A percentile compares a stretch with the other conserved stretches of the same genome.
Conservation (phyloP, 2,329 filamentous ascomycete species). For the Ophiocordyceps camponoti-leonardi region DNA sequence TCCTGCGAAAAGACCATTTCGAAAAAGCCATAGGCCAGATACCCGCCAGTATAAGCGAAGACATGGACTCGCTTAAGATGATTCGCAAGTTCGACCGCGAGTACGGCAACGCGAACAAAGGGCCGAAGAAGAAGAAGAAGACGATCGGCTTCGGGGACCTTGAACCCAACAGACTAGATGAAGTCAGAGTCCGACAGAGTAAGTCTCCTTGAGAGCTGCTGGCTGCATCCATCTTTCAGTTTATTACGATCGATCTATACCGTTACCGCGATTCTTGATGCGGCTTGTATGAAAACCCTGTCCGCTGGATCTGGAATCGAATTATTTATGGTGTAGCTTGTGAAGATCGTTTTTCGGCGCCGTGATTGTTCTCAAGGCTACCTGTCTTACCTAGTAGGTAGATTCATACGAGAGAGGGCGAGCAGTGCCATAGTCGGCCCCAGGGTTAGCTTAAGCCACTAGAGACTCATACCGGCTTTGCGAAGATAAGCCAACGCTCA, state of each 20-base stretch:
- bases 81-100: slow-evolving; percentile 94
- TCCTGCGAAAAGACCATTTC: slow-evolving; percentile 54
- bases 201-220: not conserved
- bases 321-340: not conserved
- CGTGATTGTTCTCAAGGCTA: not conserved
- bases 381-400: too few species aligned
- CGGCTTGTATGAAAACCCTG: not conserved
- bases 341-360: not conserved
- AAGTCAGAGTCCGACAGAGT: slow-evolving; percentile 23
- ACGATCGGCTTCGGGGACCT: slow-evolving; percentile 42
- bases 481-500: too few species aligned
- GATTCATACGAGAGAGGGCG: not conserved
- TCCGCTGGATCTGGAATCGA: not conserved
- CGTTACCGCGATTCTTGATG: not conserved
- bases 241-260: not conserved
- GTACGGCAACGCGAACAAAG: slow-evolving; percentile 63
- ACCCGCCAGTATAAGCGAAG: slow-evolving; percentile 78
- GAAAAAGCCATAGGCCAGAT: slow-evolving; percentile 77
- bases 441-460: too few species aligned
- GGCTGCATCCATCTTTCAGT: not conserved
- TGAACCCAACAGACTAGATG: slow-evolving; percentile 22
- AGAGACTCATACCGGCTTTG: too few species aligned
- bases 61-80: slow-evolving; percentile 72
- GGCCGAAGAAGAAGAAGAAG: slow-evolving; percentile 38
- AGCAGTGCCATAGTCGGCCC: too few species aligned